Evolutionary conservation across 208 protist species (phyloP).

Genomic region (Crithidia acanthocephali): DNA sequence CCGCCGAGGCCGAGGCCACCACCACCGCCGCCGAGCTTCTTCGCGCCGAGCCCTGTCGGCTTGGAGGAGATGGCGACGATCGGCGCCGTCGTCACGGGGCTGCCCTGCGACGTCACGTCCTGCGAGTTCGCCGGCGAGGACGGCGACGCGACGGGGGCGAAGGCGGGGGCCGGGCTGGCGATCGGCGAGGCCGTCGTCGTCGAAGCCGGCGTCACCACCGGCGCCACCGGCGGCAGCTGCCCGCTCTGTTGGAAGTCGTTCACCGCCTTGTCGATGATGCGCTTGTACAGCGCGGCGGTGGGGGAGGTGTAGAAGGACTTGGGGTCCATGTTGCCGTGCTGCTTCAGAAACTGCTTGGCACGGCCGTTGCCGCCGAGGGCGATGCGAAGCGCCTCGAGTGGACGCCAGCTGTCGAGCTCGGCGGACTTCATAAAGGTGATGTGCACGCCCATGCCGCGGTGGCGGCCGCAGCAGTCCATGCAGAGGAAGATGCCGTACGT

Average conservation of each 20-base stretch:
- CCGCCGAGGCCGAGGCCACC: slow-evolving; percentile 10
- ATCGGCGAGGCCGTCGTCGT: slow-evolving; percentile 3
- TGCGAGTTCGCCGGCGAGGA: slow-evolving; percentile 15
- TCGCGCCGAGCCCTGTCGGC: slow-evolving; percentile 18
- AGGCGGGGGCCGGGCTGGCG: slow-evolving; percentile 2
- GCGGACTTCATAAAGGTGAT: slow-evolving; percentile 96
- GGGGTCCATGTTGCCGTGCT: slow-evolving; percentile 79
- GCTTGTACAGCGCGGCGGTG: slow-evolving; percentile 69
- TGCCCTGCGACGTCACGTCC: slow-evolving; percentile 28
- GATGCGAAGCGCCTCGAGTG: slow-evolving; percentile 87
- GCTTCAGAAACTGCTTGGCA: slow-evolving; percentile 78
- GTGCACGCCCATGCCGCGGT: slow-evolving; percentile 96
- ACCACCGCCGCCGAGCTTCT: slow-evolving; percentile 28
- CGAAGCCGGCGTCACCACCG: not conserved
- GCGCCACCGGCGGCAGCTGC: slow-evolving; percentile 10
- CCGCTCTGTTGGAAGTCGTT: slow-evolving; percentile 44
- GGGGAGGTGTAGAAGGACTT: slow-evolving; percentile 72
- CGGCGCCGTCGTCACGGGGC: slow-evolving; percentile 33
- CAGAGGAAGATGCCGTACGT: slow-evolving; percentile 97
- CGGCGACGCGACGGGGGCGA: slow-evolving; percentile 12
- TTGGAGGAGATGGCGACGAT: slow-evolving; percentile 42
- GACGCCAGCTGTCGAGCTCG: slow-evolving; percentile 91
- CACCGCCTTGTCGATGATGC: slow-evolving; percentile 71
- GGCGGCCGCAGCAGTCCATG: slow-evolving; percentile 96
- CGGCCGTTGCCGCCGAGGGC: slow-evolving; percentile 88